Conservation (phyloP, 2,329 filamentous ascomycete genomes). For the Neurospora sp. region DNA sequence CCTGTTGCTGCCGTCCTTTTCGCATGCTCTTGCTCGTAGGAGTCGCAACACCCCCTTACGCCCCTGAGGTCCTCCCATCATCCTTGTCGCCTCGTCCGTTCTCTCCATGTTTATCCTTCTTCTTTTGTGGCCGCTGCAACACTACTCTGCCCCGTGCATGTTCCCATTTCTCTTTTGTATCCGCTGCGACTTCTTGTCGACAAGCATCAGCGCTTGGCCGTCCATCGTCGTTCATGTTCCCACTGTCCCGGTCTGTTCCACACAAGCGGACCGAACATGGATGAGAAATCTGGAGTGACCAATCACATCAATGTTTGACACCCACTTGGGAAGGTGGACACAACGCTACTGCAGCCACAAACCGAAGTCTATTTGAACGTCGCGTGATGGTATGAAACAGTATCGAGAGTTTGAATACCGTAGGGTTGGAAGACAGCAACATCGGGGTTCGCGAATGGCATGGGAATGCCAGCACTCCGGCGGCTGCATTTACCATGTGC, state of each 20-base stretch:
- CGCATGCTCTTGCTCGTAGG: background rate
- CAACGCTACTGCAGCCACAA: background rate
- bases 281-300: background rate
- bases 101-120: background rate
- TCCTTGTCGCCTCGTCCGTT: background rate
- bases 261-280: background rate
- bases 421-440: no score
- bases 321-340: background rate
- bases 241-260: background rate
- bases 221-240: background rate
- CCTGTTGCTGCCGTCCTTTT: no score
- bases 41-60: background rate
- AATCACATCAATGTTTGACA: background rate
- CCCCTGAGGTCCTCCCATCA: background rate
- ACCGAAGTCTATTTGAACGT: background rate
- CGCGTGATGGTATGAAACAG: background rate
- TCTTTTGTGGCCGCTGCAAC: background rate
- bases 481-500: rapidly evolving
- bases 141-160: background rate
- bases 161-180: background rate
- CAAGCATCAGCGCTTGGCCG: background rate
- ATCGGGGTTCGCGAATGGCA: background rate
- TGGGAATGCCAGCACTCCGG: background rate
- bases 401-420: no score
- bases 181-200: background rate